These are phyloP conservation scores for Populus pruinosa DNA, from an alignment of 345 rosid species.

Conservation along the genomic window DNA sequence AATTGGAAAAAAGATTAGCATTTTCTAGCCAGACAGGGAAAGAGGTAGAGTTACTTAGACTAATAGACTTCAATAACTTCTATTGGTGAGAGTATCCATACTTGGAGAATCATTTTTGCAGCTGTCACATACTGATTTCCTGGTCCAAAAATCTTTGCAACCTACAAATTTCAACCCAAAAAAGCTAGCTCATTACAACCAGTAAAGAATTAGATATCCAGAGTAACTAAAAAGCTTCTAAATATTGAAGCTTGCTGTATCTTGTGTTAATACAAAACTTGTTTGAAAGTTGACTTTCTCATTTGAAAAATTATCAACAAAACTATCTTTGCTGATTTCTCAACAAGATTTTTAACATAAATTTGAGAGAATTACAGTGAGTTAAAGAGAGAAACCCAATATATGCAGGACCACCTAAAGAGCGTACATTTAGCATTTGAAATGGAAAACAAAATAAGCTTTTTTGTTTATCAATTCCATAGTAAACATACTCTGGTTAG, in stretches of 20 bases:
- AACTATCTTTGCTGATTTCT: too few species aligned
- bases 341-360: too few species aligned
- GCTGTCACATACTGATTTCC: slow-evolving; percentile 97
- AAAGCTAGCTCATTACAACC: too few species aligned
- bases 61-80: too few species aligned
- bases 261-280: too few species aligned
- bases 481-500: background rate
- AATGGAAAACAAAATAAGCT: background rate
- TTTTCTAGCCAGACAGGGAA: background rate
- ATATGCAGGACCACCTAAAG: background rate
- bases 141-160: slow-evolving; percentile 88
- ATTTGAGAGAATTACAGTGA: too few species aligned
- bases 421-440: background rate
- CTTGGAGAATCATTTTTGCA: slow-evolving; percentile 95
- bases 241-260: too few species aligned
- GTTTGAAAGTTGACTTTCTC: background rate
- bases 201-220: too few species aligned
- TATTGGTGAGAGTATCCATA: slow-evolving; percentile 20
- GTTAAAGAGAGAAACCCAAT: too few species aligned
- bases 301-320: background rate
- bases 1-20: background rate
- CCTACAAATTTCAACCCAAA: slow-evolving; percentile 37
- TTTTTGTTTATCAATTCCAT: background rate
- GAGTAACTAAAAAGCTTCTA: too few species aligned
- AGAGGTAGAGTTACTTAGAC: background rate